Evolutionary conservation across 2,329 filamentous ascomycete species (phyloP).

Genomic region (Plectosphaerella plurivora): DNA sequence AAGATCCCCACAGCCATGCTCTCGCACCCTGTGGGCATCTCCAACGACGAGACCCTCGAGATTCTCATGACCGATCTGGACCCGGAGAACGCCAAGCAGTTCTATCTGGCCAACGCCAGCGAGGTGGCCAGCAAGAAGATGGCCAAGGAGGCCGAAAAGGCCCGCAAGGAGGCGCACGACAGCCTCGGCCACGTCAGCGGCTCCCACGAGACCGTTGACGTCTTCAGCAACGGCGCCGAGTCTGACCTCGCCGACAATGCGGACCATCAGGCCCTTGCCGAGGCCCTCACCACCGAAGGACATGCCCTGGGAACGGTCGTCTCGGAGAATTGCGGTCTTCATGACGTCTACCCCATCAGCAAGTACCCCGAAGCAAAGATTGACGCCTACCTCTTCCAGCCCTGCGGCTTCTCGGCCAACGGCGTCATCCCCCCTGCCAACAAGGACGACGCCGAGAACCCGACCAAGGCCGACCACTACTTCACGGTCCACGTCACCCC

Average conservation of each 20-base stretch:
- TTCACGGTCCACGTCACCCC: slow-evolving; percentile 98
- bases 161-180: slow-evolving; percentile 54
- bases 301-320: slow-evolving; percentile 91
- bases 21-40: slow-evolving; percentile 27
- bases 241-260: slow-evolving; percentile 47
- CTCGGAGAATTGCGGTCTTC: slow-evolving; percentile 82
- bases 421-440: slow-evolving; percentile 81
- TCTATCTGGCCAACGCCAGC: slow-evolving; percentile 71
- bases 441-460: slow-evolving; percentile 39
- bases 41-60: slow-evolving; percentile 71
- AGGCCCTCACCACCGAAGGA: slow-evolving; percentile 84
- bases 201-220: slow-evolving; percentile 64
- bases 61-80: slow-evolving; percentile 71
- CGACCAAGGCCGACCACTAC: slow-evolving; percentile 67
- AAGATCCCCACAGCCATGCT: slow-evolving; percentile 50
- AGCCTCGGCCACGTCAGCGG: slow-evolving; percentile 56
- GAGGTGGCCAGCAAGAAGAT: slow-evolving; percentile 81
- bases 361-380: slow-evolving; percentile 91
- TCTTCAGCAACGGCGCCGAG: slow-evolving; percentile 67
- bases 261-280: slow-evolving; percentile 54
- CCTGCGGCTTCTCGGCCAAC: slow-evolving; percentile 96
- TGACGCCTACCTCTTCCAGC: slow-evolving; percentile 93
- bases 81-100: slow-evolving; percentile 64
- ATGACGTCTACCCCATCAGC: slow-evolving; percentile 79
- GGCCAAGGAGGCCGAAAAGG: slow-evolving; percentile 61